Base-by-base conservation (phyloP, 2,329 filamentous ascomycete species). In the Beauveria rudraprayagi region DNA sequence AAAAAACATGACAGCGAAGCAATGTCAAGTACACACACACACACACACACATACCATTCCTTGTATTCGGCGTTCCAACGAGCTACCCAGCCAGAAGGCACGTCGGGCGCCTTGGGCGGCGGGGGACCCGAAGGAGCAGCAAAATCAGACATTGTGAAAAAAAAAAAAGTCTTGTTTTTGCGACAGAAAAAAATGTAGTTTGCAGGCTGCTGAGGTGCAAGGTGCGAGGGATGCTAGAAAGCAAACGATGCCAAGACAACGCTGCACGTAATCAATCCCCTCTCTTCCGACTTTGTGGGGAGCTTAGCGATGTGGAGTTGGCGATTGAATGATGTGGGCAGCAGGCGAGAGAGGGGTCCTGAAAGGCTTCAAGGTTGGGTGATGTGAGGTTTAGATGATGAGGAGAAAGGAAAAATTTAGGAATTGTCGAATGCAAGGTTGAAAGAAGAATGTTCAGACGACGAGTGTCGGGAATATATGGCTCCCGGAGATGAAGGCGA, bases 31-130 rank as follows among this genome's bases (percentile, higher is more conserved):
- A 66, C 77, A 66, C 77, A 66, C 70, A 86, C 87, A 66, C 87
- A 66, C 70, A 86, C 87, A 22, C 22, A 22, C 22, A 66, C 77
- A 66, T 70, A 86, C 87, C 90, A 96, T 82, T 94, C 88, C 69
- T 88, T 88, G 78, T 96, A 96, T 70, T 94, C 86, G 0, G 89
- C 85, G 73, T 96, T 94, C 84, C 87, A 96, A 65, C 91, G 84
- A 11, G 88, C 88, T 70, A 90, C 86, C 90, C 91, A 97, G 68
- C 92, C 92, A 34, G 73, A 69, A 60, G 76, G 76, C 8, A 78
- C 76, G 68, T 90, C 88, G 2, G 90, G 91, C 1, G 83, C 81
- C 70, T 76, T 80, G 64, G 81, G 82, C 55, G 83, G 82, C 66
- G 83, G 82, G 52, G 83, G 83, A 26, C 82, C 82, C 26, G 75